phyloP scores from a whole-genome alignment of 768 basidiomycete genomes.

The Amanita pseudoporphyria region DNA sequence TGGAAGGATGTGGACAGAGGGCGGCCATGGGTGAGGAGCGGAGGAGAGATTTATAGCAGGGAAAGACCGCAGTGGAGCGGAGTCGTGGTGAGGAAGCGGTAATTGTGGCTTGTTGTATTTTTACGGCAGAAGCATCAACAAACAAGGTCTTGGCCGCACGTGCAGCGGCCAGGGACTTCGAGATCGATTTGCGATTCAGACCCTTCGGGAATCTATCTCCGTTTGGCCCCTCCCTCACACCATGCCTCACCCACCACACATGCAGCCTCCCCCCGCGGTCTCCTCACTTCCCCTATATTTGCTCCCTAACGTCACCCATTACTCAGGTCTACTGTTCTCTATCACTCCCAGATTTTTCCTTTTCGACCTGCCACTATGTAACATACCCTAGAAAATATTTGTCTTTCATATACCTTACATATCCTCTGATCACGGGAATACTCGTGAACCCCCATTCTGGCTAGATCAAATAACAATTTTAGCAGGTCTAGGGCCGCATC shows the following conservation, averaged over 20 bases:
- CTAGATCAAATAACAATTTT: not conserved
- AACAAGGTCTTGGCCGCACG: conserved; percentile 36
- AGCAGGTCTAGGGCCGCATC: not conserved
- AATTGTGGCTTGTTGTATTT: conserved; percentile 36
- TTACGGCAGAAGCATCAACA: conserved; percentile 48
- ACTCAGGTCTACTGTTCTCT: too few species aligned
- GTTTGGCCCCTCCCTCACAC: conserved; percentile 11
- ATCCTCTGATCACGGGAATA: not conserved
- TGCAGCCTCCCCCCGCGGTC: conserved; percentile 1
- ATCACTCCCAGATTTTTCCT: not conserved
- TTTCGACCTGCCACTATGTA: conserved; percentile 1
- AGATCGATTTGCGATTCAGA: conserved; percentile 24
- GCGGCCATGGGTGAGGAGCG: conserved; percentile 24
- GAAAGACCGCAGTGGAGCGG: conserved; percentile 34
- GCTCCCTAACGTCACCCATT: not conserved
- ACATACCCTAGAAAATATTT: not conserved
- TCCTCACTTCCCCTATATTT: not conserved
- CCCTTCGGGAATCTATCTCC: conserved; percentile 33
- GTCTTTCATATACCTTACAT: not conserved
- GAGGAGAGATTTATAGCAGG: conserved; percentile 27
- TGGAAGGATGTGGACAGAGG: conserved; percentile 18
- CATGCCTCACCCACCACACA: conserved; percentile 5
- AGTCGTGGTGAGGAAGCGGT: conserved; percentile 39
- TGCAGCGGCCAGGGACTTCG: conserved; percentile 19
- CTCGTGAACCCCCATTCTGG: not conserved